Evolutionary conservation across 148 eudicot genomes (phyloP), one percentile per base, ranked within the genome.

Genomic region (Vaccinium myrtillus): DNA sequence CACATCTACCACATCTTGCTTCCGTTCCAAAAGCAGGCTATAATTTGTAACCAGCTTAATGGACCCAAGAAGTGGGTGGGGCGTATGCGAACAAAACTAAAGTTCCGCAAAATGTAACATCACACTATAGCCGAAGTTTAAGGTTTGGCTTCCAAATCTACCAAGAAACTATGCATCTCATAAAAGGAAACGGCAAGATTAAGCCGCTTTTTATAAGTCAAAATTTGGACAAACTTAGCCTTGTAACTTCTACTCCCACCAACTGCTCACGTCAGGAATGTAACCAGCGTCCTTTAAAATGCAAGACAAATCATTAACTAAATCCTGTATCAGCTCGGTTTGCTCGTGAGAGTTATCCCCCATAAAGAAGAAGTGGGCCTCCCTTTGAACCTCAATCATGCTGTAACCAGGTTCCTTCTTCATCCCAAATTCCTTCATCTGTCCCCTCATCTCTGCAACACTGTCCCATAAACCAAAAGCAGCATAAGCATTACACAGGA

Each of bases 381-480:
- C 90, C 65, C 77, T 90, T 79, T 92, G 94, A 50, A 92, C 85
- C 89, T 94, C 98, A 87, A 95, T 93, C 91, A 94, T 92, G 87
- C 98, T 95, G 86, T 89, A 91, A 67, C 91, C 95, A 53, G 98
- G 95, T 80, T 93, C 95, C 91, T 94, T 95, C 86, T 86, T 91
- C 86, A 95, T 85, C 43, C 94, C 93, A 61, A 77, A 86, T 32
- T 89, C 92, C 88, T 86, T 95, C 95, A 95, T 91, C 73, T 87
- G 83, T 48, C 94, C 91, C 91, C 98, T 90, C 82, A 90, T 82
- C 59, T 91, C 90, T 48, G 98, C 94, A 58, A 92, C 95, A 81
- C 86, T 87, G 77, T 90, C 88, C 93, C 94, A 92, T 81, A 91
- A 77, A 48, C 93, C 97, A 85, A 87, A 86, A 53, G 88, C 48